phyloP scores from a whole-genome alignment of 805 yeast genomes.

The Candida dajiaensis region DNA sequence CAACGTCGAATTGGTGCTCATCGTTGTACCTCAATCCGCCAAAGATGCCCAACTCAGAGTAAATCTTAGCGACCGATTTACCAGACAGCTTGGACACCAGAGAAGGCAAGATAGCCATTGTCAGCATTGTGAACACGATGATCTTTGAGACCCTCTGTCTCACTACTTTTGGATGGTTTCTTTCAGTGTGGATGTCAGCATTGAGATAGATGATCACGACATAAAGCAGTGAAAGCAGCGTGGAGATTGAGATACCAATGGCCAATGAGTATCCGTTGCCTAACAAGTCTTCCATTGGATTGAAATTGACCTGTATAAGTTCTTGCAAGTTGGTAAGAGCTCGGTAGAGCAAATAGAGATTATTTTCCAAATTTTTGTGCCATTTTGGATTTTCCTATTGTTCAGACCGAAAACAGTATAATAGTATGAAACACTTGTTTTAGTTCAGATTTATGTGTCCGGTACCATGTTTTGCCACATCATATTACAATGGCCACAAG shows the following conservation, averaged over 20 bases:
- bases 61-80: conserved; percentile 4
- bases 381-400: background rate
- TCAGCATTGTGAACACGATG: conserved; percentile 7
- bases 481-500: no score
- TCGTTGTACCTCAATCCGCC: conserved; percentile 26
- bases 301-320: background rate
- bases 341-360: no score
- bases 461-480: background rate
- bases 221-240: conserved; percentile 37
- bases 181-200: conserved; percentile 12
- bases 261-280: background rate
- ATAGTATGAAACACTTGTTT: background rate
- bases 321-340: no score
- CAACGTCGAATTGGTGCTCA: conserved; percentile 1
- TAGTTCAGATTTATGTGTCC: no score
- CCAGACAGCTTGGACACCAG: conserved; percentile 7
- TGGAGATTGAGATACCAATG: conserved; percentile 23
- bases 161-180: conserved; percentile 42
- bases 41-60: conserved; percentile 28
- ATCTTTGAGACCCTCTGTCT: conserved; percentile 35
- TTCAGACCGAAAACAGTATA: background rate
- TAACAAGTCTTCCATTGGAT: background rate
- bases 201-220: conserved; percentile 35
- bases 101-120: conserved; percentile 6
- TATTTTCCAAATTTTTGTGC: no score